Evolutionary conservation across 306 rosid genomes (phyloP).

Genomic region (Corylus heterophylla): DNA sequence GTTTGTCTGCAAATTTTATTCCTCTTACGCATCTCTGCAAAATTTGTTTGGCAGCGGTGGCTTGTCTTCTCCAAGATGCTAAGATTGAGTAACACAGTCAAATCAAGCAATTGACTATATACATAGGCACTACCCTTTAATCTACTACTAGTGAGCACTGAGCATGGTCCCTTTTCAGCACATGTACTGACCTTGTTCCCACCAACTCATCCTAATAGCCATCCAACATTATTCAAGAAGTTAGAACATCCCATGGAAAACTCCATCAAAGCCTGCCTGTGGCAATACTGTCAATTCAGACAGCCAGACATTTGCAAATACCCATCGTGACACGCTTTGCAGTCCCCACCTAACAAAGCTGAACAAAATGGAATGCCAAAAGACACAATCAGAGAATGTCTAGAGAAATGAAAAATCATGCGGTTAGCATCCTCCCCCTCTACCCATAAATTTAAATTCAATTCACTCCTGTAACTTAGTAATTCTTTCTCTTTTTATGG

Average conservation of each 20-base stretch:
- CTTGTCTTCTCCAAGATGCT: background rate
- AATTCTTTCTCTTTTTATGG: background rate
- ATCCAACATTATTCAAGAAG: background rate
- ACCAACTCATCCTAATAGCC: background rate
- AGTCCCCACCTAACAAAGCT: background rate
- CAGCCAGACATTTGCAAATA: background rate
- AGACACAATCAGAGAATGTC: background rate
- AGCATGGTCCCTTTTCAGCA: background rate
- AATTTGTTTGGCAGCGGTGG: background rate
- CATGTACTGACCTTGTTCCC: background rate
- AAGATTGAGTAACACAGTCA: background rate
- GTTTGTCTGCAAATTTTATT: background rate
- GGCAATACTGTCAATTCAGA: background rate
- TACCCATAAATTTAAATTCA: background rate
- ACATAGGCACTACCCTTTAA: background rate
- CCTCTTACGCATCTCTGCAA: background rate
- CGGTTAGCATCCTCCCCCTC: background rate
- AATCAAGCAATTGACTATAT: background rate
- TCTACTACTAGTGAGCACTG: background rate
- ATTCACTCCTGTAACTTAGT: background rate
- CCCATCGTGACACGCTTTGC: background rate
- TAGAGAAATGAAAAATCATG: background rate
- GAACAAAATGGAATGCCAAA: background rate
- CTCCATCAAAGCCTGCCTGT: background rate
- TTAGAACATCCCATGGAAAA: background rate